These are phyloP conservation scores for Diutina catenulata DNA, from an alignment of 1,139 yeast species.

Conservation along the genomic window DNA sequence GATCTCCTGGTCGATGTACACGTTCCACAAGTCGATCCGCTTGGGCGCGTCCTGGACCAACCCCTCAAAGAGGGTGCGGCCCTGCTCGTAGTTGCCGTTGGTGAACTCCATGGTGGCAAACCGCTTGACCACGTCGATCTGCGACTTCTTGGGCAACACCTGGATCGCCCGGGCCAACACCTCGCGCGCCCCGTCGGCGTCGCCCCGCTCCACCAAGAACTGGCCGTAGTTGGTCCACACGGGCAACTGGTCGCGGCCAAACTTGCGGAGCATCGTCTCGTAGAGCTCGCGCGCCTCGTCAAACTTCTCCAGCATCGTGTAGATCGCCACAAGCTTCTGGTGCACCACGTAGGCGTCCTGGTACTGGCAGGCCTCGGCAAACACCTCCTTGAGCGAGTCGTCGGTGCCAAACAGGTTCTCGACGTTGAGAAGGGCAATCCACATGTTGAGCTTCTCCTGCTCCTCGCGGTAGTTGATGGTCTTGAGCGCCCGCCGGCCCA, in stretches of 20 bases:
- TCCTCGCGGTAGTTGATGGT: conserved; percentile 88
- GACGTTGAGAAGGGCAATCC: conserved; percentile 92
- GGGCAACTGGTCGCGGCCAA: conserved; percentile 48
- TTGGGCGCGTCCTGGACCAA: conserved; percentile 82
- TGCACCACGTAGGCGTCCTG: conserved; percentile 84
- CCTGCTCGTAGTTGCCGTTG: conserved; percentile 88
- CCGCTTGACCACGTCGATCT: conserved; percentile 71
- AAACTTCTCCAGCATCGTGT: conserved; percentile 57
- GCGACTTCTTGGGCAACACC: conserved; percentile 62
- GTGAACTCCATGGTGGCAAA: conserved; percentile 82
- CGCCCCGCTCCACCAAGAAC: conserved; percentile 51
- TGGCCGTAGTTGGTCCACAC: conserved; percentile 78
- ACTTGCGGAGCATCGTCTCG: conserved; percentile 64
- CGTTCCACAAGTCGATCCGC: conserved; percentile 90
- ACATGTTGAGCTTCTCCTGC: conserved; percentile 81
- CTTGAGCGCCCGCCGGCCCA: conserved; percentile 85
- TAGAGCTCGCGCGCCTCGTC: conserved; percentile 62
- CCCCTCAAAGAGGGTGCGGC: conserved; percentile 90
- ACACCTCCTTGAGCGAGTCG: conserved; percentile 67
- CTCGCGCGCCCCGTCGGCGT: conserved; percentile 52
- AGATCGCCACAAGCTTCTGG: conserved; percentile 67
- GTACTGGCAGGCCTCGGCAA: conserved; percentile 76
- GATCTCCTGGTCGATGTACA: conserved; percentile 86
- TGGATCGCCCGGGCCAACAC: conserved; percentile 64
- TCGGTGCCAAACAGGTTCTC: conserved; percentile 88